Evolutionary conservation across 2,329 filamentous ascomycete genomes (phyloP), one percentile per base, ranked within the genome.

Genomic region (Rosellinia necatrix): DNA sequence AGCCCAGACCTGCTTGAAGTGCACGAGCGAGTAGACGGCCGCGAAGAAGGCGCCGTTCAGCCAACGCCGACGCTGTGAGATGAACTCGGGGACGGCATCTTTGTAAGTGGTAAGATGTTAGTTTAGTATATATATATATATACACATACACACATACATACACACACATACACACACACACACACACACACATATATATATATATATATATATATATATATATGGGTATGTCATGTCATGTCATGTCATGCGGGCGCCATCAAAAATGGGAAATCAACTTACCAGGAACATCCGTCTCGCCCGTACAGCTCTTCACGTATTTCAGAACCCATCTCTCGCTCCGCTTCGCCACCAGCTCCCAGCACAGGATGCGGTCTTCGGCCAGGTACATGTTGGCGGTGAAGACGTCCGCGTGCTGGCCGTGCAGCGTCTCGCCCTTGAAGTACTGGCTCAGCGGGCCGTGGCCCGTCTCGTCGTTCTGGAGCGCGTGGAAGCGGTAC

Each of bases 381-480:
- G 94, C 94, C 56, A 99, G 84, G 71, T 97, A 99, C 94, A 99
- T 99, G 75, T 99, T 99, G 64, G 94, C 93, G 2, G 93, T 96
- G 76, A 99, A 99, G 63, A 97, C 93, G 70, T 93, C 94, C 10
- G 93, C 93, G 64, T 92, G 92, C 52, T 90, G 88, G 56, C 75
- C 75, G 70, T 97, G 93, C 77, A 97, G 91, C 71, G 92, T 97
- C 76, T 97, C 94, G 66, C 94, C 94, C 34, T 92, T 85, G 76
- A 97, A 99, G 75, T 99, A 99, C 75, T 96, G 96, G 72, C 97
- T 91, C 44, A 99, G 76, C 0, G 93, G 94, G 10, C 94, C 94
- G 66, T 96, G 85, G 30, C 91, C 92, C 50, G 91, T 92, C 79
- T 96, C 96, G 77, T 97, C 94, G 74, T 97, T 97, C 71, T 97